Evolutionary conservation across 225 moss, liverwort and hornwort species (phyloP), one percentile per base, ranked within the genome.

Genomic region (Physcomitrium patens): DNA sequence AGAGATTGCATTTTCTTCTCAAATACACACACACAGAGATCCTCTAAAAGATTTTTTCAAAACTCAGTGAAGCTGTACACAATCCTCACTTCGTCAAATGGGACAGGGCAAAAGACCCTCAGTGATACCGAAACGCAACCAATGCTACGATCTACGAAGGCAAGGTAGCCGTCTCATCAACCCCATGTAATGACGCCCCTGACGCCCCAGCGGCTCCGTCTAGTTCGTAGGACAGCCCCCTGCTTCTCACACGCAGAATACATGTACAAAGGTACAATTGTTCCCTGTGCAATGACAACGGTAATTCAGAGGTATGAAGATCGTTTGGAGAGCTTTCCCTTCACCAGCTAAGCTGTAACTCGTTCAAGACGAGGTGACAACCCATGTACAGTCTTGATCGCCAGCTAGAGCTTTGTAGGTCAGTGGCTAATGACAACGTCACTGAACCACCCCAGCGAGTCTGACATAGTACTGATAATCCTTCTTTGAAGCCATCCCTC

Each of bases 171-270:
- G 31, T 37, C 31, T 37, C 31, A 72, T 49, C 28, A 12, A 37
- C 53, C 74, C 65, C 46, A 11, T 53, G 31, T 0, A 37, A 37
- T 37, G 31, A 37, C 31, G 31, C 5, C 31, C 7, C 74, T 65
- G 74, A 65, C 74, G 65, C 27, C n/a, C 9, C 62, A 49, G 62
- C 73, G 52, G 73, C 27, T 4, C 13, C 22, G 41, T 41, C 31
- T 37, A 37, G 31, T 73, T 19, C 73, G 51, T 74, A 65, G 74
- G 65, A 65, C 65, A 26, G 56, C 74, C 54, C 54, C 56, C 65
- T 44, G 56, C 62, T 41, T 1, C 13, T 31, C n/a, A 41, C 20
- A 19, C 54, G 18, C 54, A 37, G 19, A 3, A 17, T 66, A 66
- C 49, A 37, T 51, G 53, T 42, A 18, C 55, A 27, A 16, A n/a